These are phyloP conservation scores for Leccinellum rugosiceps DNA, from an alignment of 768 basidiomycete species.

Conservation along the genomic window DNA sequence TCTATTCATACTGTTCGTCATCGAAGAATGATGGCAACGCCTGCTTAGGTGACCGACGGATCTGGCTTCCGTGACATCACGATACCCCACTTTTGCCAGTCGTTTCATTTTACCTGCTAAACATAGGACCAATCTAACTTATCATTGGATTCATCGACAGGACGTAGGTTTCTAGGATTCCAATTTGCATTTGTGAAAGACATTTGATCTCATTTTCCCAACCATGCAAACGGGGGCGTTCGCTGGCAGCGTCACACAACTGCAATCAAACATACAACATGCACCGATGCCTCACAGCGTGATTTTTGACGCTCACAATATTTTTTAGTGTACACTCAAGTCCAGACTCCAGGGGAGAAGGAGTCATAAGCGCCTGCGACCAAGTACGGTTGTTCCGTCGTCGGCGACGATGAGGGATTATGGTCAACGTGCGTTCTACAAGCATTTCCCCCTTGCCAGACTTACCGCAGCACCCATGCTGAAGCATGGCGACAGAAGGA, in stretches of 20 bases:
- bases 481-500: too few relatives aligned
- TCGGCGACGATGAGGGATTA: too few relatives aligned
- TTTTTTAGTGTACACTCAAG: slow-evolving; percentile 64
- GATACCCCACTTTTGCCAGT: slow-evolving; percentile 79
- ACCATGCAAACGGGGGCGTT: slow-evolving; percentile 58
- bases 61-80: slow-evolving; percentile 77
- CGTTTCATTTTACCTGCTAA: background rate
- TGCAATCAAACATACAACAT: slow-evolving; percentile 61
- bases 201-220: slow-evolving; percentile 82
- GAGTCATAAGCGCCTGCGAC: slow-evolving; percentile 72
- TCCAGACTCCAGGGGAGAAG: slow-evolving; percentile 59
- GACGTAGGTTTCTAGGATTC: slow-evolving; percentile 42
- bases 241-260: slow-evolving; percentile 72
- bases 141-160: slow-evolving; percentile 32
- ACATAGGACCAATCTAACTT: background rate
- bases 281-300: background rate
- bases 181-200: slow-evolving; percentile 71
- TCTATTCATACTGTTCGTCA: slow-evolving; percentile 99
- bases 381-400: slow-evolving; percentile 1
- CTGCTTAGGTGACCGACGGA: slow-evolving; percentile 84
- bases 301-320: background rate
- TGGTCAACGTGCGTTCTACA: too few relatives aligned
- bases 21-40: slow-evolving; percentile 98
- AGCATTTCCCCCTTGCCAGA: too few relatives aligned
- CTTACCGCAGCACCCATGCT: too few relatives aligned